Percentiles rank a stretch among this genome's conserved stretches.
Conservation (phyloP, 2,329 filamentous ascomycete genomes). For the Curvularia sp. region DNA sequence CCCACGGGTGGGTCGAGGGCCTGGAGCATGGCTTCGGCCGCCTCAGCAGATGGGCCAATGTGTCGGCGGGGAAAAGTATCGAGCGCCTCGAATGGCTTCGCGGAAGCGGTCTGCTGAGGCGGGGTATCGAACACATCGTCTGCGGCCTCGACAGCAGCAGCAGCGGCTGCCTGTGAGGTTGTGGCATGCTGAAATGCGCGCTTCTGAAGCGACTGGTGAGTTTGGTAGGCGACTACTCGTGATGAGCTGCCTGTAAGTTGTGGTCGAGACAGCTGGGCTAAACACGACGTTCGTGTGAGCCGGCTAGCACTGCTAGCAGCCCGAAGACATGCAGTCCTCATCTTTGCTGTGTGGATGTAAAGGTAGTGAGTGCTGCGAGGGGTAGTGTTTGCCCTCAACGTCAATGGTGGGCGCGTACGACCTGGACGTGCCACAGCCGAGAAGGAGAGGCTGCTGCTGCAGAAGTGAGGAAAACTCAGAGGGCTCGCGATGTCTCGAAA, state of each 20-base stretch:
- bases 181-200: conserved; percentile 36
- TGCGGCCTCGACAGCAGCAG: conserved; percentile 31
- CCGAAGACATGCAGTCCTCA: conserved; percentile 44
- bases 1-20: conserved; percentile 75
- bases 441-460: not conserved
- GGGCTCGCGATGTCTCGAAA: conserved; percentile 11
- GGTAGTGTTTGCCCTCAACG: conserved; percentile 1
- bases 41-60: conserved; percentile 78
- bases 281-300: conserved; percentile 32
- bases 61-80: conserved; percentile 81
- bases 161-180: conserved; percentile 25
- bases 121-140: conserved; percentile 43
- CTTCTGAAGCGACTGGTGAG: conserved; percentile 25
- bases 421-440: conserved; percentile 6
- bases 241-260: conserved; percentile 27
- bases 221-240: conserved; percentile 25
- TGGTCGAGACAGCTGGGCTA: conserved; percentile 31
- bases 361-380: conserved; percentile 3
- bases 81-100: conserved; percentile 53
- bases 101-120: conserved; percentile 25
- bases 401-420: conserved; percentile 4
- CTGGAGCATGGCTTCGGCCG: conserved; percentile 79
- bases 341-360: conserved; percentile 20
- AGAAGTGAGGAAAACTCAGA: conserved; percentile 8
- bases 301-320: conserved; percentile 41